phyloP scores from a whole-genome alignment of 352 stramenopile species.

The Phytophthora nicotianae region DNA sequence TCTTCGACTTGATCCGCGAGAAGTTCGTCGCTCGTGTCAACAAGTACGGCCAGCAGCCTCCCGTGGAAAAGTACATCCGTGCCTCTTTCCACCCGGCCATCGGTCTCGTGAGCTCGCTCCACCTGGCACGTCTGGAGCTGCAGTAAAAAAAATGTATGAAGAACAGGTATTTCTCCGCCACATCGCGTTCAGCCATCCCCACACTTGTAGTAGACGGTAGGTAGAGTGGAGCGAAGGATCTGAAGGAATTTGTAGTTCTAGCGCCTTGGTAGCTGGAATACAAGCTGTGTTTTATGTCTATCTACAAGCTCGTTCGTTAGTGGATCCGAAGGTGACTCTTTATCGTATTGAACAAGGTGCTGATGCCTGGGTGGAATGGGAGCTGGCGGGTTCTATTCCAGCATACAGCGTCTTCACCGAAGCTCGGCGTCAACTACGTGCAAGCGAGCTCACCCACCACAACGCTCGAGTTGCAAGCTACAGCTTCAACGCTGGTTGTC shows the following conservation, averaged over 20 bases:
- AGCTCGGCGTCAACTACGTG: conserved; percentile 67
- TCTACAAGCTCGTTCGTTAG: conserved; percentile 1
- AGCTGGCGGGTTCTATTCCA: conserved; percentile 50
- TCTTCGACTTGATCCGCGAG: conserved; percentile 84
- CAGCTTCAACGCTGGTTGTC: conserved; percentile 27
- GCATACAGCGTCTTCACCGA: conserved; percentile 8
- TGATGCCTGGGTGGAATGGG: conserved; percentile 19
- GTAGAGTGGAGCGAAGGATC: conserved; percentile 16
- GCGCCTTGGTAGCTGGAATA: conserved; percentile 23
- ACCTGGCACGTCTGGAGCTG: conserved; percentile 75
- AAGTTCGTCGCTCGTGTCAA: conserved; percentile 84
- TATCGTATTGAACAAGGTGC: neutral
- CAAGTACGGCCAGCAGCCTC: conserved; percentile 79
- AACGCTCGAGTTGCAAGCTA: conserved; percentile 22
- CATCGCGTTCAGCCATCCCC: conserved; percentile 4
- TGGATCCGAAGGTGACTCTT: conserved; percentile 22
- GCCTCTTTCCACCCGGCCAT: conserved; percentile 84
- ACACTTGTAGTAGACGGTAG: conserved; percentile 39
- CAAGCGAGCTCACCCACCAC: conserved; percentile 51
- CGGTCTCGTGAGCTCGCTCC: conserved; percentile 83
- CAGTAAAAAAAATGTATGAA: conserved; percentile 35
- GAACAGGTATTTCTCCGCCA: conserved; percentile 5
- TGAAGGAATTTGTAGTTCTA: conserved; percentile 23
- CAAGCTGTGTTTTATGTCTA: conserved; percentile 27
- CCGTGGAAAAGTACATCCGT: conserved; percentile 78